phyloP scores from a whole-genome alignment of 2,329 filamentous ascomycete genomes.

The Pseudopithomyces maydicus region DNA sequence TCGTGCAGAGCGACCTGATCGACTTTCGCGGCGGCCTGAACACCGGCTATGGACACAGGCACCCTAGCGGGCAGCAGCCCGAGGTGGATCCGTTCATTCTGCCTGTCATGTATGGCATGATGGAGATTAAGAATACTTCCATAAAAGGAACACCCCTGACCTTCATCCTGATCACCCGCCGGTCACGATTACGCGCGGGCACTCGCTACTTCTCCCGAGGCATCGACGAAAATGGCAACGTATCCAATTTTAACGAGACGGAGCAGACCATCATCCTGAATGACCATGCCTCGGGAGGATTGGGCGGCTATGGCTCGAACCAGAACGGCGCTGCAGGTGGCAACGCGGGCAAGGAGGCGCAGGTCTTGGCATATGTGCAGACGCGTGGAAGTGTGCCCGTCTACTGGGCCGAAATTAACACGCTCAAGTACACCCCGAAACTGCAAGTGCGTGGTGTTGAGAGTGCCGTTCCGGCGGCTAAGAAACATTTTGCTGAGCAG shows the following conservation, averaged over 20 bases:
- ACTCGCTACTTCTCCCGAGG: constrained; percentile 95
- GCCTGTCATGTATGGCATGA: constrained; percentile 94
- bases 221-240: constrained; percentile 89
- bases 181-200: constrained; percentile 85
- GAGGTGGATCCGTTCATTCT: constrained; percentile 89
- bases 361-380: constrained; percentile 93
- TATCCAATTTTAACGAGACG: constrained; percentile 99
- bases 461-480: constrained; percentile 76
- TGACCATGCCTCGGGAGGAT: constrained; percentile 70
- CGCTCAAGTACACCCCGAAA: constrained; percentile 86
- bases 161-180: constrained; percentile 83
- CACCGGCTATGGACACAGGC: constrained; percentile 59
- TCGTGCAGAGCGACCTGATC: constrained; percentile 88
- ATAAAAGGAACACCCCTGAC: constrained; percentile 86
- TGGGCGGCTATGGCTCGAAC: constrained; percentile 80
- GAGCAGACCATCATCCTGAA: constrained; percentile 92
- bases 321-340: constrained; percentile 68
- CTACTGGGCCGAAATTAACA: constrained; percentile 96
- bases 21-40: constrained; percentile 73
- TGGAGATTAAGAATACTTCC: constrained; percentile 84
- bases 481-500: constrained; percentile 90
- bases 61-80: constrained; percentile 71
- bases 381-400: constrained; percentile 95
- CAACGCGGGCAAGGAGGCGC: constrained; percentile 71
- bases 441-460: constrained; percentile 87